A percentile compares a stretch with the other conserved stretches of the same genome.
Evolutionary conservation across 2,329 filamentous ascomycete species (phyloP).

Genomic region (Fusarium burgessii): DNA sequence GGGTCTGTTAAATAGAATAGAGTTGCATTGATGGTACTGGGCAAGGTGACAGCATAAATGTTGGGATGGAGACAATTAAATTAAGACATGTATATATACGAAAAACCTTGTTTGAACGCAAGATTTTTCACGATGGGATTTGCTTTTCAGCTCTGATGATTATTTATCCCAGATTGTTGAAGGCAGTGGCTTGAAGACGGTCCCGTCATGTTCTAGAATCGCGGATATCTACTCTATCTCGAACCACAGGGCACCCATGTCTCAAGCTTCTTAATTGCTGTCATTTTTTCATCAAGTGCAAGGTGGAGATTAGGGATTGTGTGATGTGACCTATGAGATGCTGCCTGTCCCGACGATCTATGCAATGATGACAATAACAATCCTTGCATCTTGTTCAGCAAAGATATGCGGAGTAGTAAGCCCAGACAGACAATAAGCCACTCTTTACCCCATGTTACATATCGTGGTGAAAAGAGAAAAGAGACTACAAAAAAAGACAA

Average conservation of each 20-base stretch:
- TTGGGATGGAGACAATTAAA: not conserved
- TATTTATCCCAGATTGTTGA: not conserved
- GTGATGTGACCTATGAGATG: not conserved
- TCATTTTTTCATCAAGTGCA: not conserved
- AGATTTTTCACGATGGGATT: not conserved
- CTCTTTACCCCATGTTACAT: not conserved
- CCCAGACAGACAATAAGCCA: not conserved
- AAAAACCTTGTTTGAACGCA: not conserved
- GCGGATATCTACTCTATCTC: conserved; percentile 1
- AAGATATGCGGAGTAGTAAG: not conserved
- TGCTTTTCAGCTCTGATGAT: not conserved
- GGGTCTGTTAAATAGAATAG: conserved; percentile 4
- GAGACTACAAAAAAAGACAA: not conserved
- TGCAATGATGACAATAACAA: conserved; percentile 11
- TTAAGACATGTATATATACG: not conserved
- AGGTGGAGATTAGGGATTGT: not conserved
- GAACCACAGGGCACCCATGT: not conserved
- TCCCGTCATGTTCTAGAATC: not conserved
- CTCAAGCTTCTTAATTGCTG: not conserved
- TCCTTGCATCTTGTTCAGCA: not conserved
- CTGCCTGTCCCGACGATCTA: not conserved
- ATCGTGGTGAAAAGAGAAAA: not conserved
- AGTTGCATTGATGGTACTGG: not conserved
- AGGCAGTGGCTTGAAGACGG: not conserved
- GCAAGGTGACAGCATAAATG: not conserved